A percentile compares a stretch with the other conserved stretches of the same genome.
phyloP scores from a whole-genome alignment of 73 alveolate genomes.

The Urostyla sp. region DNA sequence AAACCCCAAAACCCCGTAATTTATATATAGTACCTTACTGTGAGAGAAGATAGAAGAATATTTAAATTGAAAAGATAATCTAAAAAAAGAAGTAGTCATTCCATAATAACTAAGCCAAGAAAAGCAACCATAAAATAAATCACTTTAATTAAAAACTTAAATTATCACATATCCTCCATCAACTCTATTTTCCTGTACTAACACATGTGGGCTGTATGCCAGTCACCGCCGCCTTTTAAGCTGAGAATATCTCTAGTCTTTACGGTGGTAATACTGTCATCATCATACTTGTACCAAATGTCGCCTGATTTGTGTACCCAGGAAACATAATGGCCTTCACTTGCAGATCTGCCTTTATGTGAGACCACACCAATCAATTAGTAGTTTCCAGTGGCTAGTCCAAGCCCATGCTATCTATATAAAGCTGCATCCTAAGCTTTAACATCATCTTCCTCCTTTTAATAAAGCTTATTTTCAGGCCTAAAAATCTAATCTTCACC shows the following conservation, averaged over 20 bases:
- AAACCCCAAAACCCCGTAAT: too few relatives aligned
- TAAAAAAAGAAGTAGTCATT: too few relatives aligned
- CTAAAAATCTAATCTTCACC: constrained; percentile 58
- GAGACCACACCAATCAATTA: constrained; percentile 96
- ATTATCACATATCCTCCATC: not conserved
- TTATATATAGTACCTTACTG: too few relatives aligned
- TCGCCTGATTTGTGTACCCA: constrained; percentile 97
- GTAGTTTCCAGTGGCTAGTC: constrained; percentile 96
- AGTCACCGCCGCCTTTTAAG: constrained; percentile 99
- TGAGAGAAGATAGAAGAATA: not conserved
- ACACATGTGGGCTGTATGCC: constrained; percentile 98
- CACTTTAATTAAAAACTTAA: too few relatives aligned
- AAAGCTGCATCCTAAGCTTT: constrained; percentile 75
- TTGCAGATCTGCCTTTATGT: constrained; percentile 98
- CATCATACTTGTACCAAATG: constrained; percentile 96
- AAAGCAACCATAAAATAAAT: too few relatives aligned
- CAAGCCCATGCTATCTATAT: constrained; percentile 81
- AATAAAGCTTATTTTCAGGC: constrained; percentile 68
- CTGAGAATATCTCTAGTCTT: constrained; percentile 92
- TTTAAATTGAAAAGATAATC: too few relatives aligned
- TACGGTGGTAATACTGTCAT: constrained; percentile 88
- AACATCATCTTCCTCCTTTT: constrained; percentile 83
- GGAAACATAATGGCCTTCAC: constrained; percentile 98
- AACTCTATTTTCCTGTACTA: constrained; percentile 94
- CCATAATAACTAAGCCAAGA: too few relatives aligned